These are phyloP conservation scores for Monosporascus sp. DNA, from an alignment of 2,329 filamentous ascomycete genomes.

Conservation along the genomic window DNA sequence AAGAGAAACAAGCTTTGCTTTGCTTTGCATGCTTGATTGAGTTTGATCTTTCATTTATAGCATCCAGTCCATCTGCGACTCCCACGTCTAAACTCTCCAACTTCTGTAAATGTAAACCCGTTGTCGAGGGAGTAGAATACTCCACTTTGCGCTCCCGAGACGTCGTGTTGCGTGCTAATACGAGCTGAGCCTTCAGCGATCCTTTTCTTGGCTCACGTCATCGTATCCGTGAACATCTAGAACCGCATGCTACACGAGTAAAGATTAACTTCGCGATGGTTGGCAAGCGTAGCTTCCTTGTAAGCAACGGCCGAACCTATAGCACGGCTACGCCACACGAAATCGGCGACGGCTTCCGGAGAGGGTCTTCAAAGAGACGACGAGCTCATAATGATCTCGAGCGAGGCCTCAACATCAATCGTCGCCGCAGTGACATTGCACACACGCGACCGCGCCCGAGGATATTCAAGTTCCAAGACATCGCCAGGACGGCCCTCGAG, in stretches of 20 bases:
- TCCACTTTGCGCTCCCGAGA: no score
- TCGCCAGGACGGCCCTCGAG: slow-evolving; percentile 4
- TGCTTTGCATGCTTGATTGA: no score
- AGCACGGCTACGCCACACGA: background rate
- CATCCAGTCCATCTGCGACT: no score
- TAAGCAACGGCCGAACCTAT: background rate
- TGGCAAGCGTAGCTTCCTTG: slow-evolving; percentile 4
- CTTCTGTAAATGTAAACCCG: no score
- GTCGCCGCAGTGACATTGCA: background rate
- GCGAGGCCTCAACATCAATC: background rate
- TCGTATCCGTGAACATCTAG: background rate
- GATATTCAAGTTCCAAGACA: slow-evolving; percentile 4
- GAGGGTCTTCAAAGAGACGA: background rate
- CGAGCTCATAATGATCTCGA: slow-evolving; percentile 2
- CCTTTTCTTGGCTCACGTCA: background rate
- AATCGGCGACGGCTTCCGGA: background rate
- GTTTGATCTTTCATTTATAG: no score
- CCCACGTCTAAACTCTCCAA: no score
- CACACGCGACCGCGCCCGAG: slow-evolving; percentile 3
- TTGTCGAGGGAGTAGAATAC: no score
- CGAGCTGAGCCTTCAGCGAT: background rate
- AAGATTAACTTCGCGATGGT: slow-evolving; percentile 1
- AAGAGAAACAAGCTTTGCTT: no score
- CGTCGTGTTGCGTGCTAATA: no score
- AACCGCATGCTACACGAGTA: background rate